These are phyloP conservation scores for Gracilaria gracilis DNA, from an alignment of 23 red algal species.

Conservation along the genomic window DNA sequence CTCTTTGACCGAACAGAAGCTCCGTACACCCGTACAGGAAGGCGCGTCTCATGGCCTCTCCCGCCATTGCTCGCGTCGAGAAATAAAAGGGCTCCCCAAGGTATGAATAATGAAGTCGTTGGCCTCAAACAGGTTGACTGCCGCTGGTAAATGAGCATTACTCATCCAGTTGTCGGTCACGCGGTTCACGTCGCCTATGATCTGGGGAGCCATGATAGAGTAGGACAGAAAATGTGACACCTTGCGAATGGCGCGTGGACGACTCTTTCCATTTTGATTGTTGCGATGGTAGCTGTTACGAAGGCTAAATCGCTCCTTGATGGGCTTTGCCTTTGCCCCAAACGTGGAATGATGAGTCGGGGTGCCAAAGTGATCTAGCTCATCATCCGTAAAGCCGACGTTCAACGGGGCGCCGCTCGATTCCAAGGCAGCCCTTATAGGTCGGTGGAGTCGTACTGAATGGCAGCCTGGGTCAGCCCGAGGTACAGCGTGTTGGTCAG, in stretches of 20 bases:
- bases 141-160: slow-evolving; percentile 2
- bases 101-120: slow-evolving; percentile 47
- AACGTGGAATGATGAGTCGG: slow-evolving; percentile 9
- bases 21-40: slow-evolving; percentile 62
- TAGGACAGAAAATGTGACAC: slow-evolving; percentile 55
- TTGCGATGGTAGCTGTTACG: slow-evolving; percentile 48
- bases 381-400: slow-evolving; percentile 52
- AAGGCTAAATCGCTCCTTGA: slow-evolving; percentile 50
- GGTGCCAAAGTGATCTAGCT: slow-evolving; percentile 45
- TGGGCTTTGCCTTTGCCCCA: slow-evolving; percentile 37
- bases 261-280: slow-evolving; percentile 10
- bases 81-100: slow-evolving; percentile 71
- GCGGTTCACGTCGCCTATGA: slow-evolving; percentile 44
- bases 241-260: slow-evolving; percentile 31
- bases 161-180: slow-evolving; percentile 53
- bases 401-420: slow-evolving; percentile 45
- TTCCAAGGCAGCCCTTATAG: slow-evolving; percentile 58
- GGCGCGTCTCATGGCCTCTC: slow-evolving; percentile 47
- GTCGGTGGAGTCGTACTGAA: slow-evolving; percentile 56
- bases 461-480: slow-evolving; percentile 56
- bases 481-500: slow-evolving; percentile 47
- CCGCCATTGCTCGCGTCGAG: slow-evolving; percentile 48
- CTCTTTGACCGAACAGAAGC: slow-evolving; percentile 52
- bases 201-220: slow-evolving; percentile 55
- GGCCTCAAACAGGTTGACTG: slow-evolving; percentile 45